These are phyloP conservation scores for Lathyrus oleraceus DNA, from an alignment of 306 rosid species.

Conservation along the genomic window DNA sequence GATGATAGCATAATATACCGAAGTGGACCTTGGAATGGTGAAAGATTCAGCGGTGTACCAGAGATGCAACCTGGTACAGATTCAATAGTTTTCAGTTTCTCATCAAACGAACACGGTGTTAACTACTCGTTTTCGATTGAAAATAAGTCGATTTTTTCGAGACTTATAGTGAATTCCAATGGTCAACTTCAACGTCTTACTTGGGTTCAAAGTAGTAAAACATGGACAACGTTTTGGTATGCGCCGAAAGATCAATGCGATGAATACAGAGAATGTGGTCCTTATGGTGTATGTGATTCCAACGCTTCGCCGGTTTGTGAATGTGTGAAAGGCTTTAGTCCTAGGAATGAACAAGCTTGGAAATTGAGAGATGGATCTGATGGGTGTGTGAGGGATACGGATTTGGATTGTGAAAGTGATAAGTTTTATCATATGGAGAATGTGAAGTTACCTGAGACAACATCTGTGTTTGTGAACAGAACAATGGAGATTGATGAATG, in stretches of 20 bases:
- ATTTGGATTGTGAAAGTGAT: constrained; percentile 51
- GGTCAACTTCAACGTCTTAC: constrained; percentile 49
- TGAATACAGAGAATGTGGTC: constrained; percentile 51
- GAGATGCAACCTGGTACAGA: constrained; percentile 48
- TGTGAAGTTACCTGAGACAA: constrained; percentile 69
- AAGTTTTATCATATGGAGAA: constrained; percentile 39
- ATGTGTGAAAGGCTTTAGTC: constrained; percentile 63
- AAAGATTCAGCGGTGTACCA: constrained; percentile 70
- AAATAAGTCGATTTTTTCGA: constrained; percentile 35
- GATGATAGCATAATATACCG: constrained; percentile 19
- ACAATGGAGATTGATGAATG: constrained; percentile 52
- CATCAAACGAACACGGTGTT: constrained; percentile 36
- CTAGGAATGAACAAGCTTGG: constrained; percentile 63
- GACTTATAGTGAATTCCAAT: constrained; percentile 37
- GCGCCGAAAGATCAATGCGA: constrained; percentile 74
- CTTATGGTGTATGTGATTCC: constrained; percentile 59
- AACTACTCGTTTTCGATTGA: constrained; percentile 48
- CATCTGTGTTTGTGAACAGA: constrained; percentile 42
- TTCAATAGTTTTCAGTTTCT: constrained; percentile 42
- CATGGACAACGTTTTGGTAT: constrained; percentile 62
- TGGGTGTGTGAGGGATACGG: constrained; percentile 66
- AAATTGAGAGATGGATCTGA: constrained; percentile 67
- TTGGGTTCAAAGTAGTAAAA: constrained; percentile 44
- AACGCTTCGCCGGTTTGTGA: constrained; percentile 66
- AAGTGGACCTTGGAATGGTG: constrained; percentile 87